These are phyloP conservation scores for Flaveria ramosissima DNA, from an alignment of 129 eudicot species.

Conservation along the genomic window DNA sequence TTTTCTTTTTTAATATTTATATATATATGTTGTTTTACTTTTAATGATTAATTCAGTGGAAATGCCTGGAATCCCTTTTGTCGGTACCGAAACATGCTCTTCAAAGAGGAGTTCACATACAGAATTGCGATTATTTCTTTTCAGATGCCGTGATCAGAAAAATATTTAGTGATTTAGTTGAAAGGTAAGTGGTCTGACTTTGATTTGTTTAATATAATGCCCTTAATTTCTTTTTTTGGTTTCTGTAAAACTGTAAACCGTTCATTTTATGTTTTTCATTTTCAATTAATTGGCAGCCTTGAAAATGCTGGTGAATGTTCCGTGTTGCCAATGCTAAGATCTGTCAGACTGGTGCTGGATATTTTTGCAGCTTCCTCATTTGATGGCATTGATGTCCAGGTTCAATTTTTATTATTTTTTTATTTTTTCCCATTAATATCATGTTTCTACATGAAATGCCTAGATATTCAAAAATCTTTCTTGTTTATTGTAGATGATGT, in stretches of 20 bases:
- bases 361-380: slow-evolving; percentile 58
- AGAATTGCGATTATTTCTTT: slow-evolving; percentile 35
- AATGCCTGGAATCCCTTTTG: slow-evolving; percentile 77
- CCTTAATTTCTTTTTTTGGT: background rate
- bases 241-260: background rate
- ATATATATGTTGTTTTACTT: background rate
- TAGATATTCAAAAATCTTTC: slow-evolving; percentile 18
- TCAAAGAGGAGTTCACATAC: slow-evolving; percentile 44
- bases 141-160: slow-evolving; percentile 51
- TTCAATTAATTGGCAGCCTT: slow-evolving; percentile 55
- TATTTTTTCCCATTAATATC: background rate
- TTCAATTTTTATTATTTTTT: slow-evolving; percentile 19
- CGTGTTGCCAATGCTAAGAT: slow-evolving; percentile 86
- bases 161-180: slow-evolving; percentile 72
- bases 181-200: slow-evolving; percentile 52
- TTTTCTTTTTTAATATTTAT: background rate
- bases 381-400: slow-evolving; percentile 63
- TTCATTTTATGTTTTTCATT: background rate
- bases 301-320: slow-evolving; percentile 96
- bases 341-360: slow-evolving; percentile 68
- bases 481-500: slow-evolving; percentile 77
- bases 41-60: slow-evolving; percentile 70
- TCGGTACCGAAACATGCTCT: slow-evolving; percentile 57
- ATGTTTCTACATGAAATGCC: background rate
- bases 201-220: background rate